Evolutionary conservation across 306 rosid species (phyloP), one percentile per base, ranked within the genome.

Genomic region (Cicer pinnatifidum): DNA sequence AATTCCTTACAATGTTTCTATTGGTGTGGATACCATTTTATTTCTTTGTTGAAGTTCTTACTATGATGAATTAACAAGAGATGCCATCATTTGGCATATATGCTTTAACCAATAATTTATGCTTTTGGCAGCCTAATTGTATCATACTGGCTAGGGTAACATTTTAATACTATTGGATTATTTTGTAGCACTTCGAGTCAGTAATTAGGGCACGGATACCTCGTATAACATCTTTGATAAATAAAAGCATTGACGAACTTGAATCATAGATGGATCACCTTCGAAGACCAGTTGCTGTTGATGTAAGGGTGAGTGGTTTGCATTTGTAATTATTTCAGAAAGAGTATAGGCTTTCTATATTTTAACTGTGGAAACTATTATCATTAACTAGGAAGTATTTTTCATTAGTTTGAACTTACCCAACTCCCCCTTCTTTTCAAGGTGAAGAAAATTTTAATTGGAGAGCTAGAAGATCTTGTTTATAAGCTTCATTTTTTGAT

Each of bases 231-330:
- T 89, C 97, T 82, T 82, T 91, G 85, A 88, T 94, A 68, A 94
- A 94, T 89, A 94, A 94, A 87, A 94, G 72, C 83, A 88, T 94
- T 13, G 96, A 91, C 19, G 99, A 94, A 77, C 97, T 94, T 82
- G 97, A 94, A 56, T 88, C 95, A 1, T 97, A 94, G 88, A 79
- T 94, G 96, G 95, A 91, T 81, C 92, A 86, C 85, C 88, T 94
- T 10, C 97, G 99, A 67, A 87, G 96, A 74, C 99, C 99, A 54
- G 75, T 94, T 83, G 90, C 93, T 20, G 79, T 83, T 84, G 99
- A 94, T 82, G 97, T 96, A 64, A 97, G 99, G 86, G 99, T 94
- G 87, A 88, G 96, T 57, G 43, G 46, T 70, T 73, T 64, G 17
- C 47, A 28, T 68, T 56, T 48, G 47, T 50, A 52, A 74, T 51